Evolutionary conservation across 192 early-diverging fungal species (phyloP), one percentile per base, ranked within the genome.

Genomic region (Chytriomyces sp.): DNA sequence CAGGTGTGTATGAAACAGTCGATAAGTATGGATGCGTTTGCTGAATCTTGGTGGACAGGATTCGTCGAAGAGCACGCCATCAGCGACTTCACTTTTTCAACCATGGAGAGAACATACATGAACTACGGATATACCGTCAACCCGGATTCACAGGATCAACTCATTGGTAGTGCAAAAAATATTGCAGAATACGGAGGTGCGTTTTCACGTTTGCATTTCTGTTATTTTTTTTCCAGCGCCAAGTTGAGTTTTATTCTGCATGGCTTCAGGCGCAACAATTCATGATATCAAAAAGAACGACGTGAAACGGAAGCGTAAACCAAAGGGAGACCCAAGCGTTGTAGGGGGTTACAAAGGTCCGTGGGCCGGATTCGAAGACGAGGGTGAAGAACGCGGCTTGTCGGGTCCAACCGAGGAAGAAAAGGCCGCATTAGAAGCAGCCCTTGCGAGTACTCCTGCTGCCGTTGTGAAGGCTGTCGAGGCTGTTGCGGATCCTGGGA

Each of bases 301-400:
- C 8, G 76, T 80, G 62, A 86, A 93, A 76, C 80, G 89, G 72
- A 86, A 91, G 76, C 90, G 95, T 71, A 90, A 93, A 77, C 79
- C 83, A 9, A 92, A 90, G 67, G 96, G 95, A 48, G 92, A 97
- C 61, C 77, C 94, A 3, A 81, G 82, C 5, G 85, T 92, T 61
- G 67, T 95, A 6, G 92, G 93, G 26, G 95, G 93, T 7, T 98
- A 94, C 74, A 85, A 87, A 69, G 97, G 97, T 1, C 97, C 96
- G 5, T 98, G 96, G 97, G 95, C 95, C 0, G 93, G 95, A 1
- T 99, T 92, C 79, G 92, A 94, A 64, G 92, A 90, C 50, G 96
- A 99, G 69, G 84, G 87, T 7, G 87, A 87, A n/a, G 73, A 75
- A 61, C 69, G 63, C 64, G 81, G 48, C 44, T 78, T 53, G 61